Evolutionary conservation across 441 rosid genomes (phyloP).

Genomic region (Lepidium campestre): DNA sequence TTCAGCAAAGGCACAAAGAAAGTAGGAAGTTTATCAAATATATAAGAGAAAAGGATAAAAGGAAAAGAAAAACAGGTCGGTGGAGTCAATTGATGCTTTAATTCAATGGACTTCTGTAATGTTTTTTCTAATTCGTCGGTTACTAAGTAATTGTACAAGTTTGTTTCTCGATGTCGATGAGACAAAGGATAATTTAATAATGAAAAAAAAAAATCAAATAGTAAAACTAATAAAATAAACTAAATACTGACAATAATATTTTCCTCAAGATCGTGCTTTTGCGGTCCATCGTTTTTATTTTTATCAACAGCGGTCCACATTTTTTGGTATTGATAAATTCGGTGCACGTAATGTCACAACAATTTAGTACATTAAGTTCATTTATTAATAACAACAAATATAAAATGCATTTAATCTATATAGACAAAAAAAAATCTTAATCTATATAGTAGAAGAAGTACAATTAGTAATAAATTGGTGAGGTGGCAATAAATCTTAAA

Average conservation of each 20-base stretch:
- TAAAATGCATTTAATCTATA: too few species aligned
- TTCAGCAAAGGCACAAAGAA: conserved; percentile 9
- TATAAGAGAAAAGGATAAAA: not conserved
- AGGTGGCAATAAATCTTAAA: not conserved
- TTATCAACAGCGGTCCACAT: not conserved
- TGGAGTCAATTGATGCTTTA: conserved; percentile 7
- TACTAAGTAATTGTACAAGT: not conserved
- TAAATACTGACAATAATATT: not conserved
- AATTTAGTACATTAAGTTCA: not conserved
- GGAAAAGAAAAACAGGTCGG: not conserved
- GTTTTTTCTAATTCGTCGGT: not conserved
- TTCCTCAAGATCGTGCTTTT: not conserved
- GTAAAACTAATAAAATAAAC: not conserved
- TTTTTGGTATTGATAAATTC: not conserved
- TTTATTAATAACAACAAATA: too few species aligned
- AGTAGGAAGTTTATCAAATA: not conserved
- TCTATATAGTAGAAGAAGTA: too few species aligned
- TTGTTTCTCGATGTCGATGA: not conserved
- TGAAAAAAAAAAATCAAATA: not conserved
- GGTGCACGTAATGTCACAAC: not conserved
- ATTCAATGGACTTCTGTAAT: not conserved
- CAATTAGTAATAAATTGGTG: not conserved
- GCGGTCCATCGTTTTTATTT: not conserved
- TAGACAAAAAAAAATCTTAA: too few species aligned
- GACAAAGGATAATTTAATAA: not conserved